A percentile compares a stretch with the other conserved stretches of the same genome.
phyloP scores from a whole-genome alignment of 768 basidiomycete genomes.

The Tulasnella sp. region DNA sequence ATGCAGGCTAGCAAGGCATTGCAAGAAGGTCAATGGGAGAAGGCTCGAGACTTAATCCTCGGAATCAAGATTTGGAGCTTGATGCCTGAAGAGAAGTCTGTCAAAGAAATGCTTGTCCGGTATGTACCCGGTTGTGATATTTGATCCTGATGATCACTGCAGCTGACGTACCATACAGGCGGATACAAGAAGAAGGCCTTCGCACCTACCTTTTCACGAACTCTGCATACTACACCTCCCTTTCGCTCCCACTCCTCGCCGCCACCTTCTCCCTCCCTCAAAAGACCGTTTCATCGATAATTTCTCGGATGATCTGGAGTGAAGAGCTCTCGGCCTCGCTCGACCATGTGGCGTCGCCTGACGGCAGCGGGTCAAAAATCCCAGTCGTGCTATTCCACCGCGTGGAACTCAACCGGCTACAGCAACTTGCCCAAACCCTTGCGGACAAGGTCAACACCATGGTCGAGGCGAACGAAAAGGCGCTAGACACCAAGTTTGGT shows the following conservation, averaged over 20 bases:
- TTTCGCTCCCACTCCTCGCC: slow-evolving; percentile 79
- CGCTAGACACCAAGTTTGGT: slow-evolving; percentile 72
- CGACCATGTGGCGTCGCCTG: slow-evolving; percentile 55
- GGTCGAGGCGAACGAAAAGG: slow-evolving; percentile 89
- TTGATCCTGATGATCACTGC: neutral
- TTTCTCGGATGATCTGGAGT: slow-evolving; percentile 98
- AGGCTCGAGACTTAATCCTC: slow-evolving; percentile 83
- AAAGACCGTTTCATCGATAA: slow-evolving; percentile 73
- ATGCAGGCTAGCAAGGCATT: slow-evolving; percentile 98
- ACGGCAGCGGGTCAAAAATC: slow-evolving; percentile 26
- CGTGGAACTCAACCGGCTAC: slow-evolving; percentile 73
- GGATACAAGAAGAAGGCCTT: slow-evolving; percentile 95
- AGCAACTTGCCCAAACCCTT: slow-evolving; percentile 79
- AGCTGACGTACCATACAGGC: slow-evolving; percentile 35
- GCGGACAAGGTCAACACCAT: slow-evolving; percentile 77
- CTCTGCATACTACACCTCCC: slow-evolving; percentile 80
- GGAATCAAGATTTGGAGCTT: slow-evolving; percentile 97
- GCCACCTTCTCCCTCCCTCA: slow-evolving; percentile 76
- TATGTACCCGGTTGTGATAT: slow-evolving; percentile 31
- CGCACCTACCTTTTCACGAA: slow-evolving; percentile 98
- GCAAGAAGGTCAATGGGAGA: slow-evolving; percentile 95
- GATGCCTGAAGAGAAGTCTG: slow-evolving; percentile 75
- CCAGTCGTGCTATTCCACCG: slow-evolving; percentile 83
- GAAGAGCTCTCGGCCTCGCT: slow-evolving; percentile 89
- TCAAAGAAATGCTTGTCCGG: slow-evolving; percentile 94